Evolutionary conservation across 495 filamentous ascomycete species (phyloP), one percentile per base, ranked within the genome.

Genomic region (Hypomontagnella monticulosa): DNA sequence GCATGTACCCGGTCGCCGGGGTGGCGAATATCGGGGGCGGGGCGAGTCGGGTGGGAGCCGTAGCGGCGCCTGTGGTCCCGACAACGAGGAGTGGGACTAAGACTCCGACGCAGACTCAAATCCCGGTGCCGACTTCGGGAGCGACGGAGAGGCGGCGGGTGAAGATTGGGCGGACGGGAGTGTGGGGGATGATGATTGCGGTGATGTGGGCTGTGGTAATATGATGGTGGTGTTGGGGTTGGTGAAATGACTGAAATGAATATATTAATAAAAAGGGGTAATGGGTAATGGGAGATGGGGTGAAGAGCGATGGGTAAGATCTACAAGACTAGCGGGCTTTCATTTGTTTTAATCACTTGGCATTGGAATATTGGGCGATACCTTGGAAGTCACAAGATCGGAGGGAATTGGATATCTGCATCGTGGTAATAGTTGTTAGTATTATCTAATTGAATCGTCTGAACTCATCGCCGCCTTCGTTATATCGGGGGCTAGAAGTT

Each of bases 191-290:
- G 14, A 11, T 42, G 49, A 19, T 18, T 23, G 54, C 41, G 33
- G 23, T 59, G 27, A 54, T 58, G 7, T 49, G 2, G 34, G 64
- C 37, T 62, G 41, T 42, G 51, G 48, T 16, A 3, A 32, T 46
- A 49, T 67, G 37, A 44, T 38, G 46, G 23, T 16, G 36, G 8
- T 38, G 0, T 19, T 4, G 6, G 5, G 10, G 19, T 30, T 30
- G 19, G 49, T 33, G 16, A 38, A 46, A 53, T 38, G 57, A 61
- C 9, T 61, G 48, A 61, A 61, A 7, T 47, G 52, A 50, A 52
- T 30, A 27, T 11, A 44, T 18, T 36, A 50, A 34, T 11, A 34
- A 23, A 15, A 34, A 4, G 9, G 20, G 20, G 36, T 20, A 36
- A 34, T 10, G 18, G 23, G 20, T 33, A 43, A 49, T 33, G 20